phyloP scores from a whole-genome alignment of 2,329 filamentous ascomycete genomes.

The Cercospora citrullina region DNA sequence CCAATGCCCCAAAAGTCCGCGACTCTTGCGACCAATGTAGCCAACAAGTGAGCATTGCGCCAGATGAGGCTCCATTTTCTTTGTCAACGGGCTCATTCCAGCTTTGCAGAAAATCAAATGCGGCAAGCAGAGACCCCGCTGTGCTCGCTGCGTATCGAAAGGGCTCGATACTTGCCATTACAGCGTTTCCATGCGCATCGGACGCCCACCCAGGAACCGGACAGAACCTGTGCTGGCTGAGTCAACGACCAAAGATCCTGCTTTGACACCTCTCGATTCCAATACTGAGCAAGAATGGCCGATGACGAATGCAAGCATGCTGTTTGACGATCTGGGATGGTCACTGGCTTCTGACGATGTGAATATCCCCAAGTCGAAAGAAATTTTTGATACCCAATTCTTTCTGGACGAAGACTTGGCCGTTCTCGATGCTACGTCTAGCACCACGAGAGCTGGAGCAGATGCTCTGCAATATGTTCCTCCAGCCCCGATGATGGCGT shows the following conservation, averaged over 20 bases:
- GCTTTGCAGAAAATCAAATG: conserved; percentile 13
- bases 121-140: conserved; percentile 12
- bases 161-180: conserved; percentile 13
- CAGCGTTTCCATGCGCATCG: conserved; percentile 16
- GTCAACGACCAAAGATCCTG: background rate
- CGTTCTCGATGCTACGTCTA: background rate
- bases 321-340: background rate
- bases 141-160: conserved; percentile 14
- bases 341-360: background rate
- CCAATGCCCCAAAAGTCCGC: conserved; percentile 1
- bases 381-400: background rate
- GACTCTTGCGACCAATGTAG: conserved; percentile 10
- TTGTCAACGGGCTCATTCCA: background rate
- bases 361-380: background rate
- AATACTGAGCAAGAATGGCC: background rate
- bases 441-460: background rate
- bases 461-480: background rate
- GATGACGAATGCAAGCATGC: background rate
- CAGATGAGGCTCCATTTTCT: background rate
- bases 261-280: background rate
- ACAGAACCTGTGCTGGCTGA: background rate
- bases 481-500: background rate
- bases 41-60: conserved; percentile 4
- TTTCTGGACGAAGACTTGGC: background rate
- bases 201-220: conserved; percentile 8